A percentile compares a stretch with the other conserved stretches of the same genome.
These are phyloP conservation scores for Pontederia paniculata DNA, from an alignment of 176 grass and related monocot genomes.

Conservation along the genomic window DNA sequence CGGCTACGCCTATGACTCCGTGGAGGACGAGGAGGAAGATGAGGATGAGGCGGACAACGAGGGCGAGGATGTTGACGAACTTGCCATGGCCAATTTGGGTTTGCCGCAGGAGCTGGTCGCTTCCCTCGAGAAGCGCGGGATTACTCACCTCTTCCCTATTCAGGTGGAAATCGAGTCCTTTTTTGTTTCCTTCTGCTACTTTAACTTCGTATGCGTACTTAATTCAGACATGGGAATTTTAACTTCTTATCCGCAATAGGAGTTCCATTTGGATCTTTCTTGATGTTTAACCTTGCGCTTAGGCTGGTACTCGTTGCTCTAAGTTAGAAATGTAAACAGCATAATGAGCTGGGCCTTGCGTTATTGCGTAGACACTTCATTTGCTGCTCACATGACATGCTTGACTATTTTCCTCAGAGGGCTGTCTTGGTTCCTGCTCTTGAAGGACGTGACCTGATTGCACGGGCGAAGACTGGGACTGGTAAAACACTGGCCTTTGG, in stretches of 20 bases:
- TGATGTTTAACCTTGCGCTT: no score
- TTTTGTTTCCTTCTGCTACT: background rate
- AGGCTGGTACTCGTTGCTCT: no score
- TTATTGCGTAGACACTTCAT: background rate
- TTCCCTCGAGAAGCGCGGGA: conserved; percentile 74
- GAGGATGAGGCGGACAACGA: conserved; percentile 20
- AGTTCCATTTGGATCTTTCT: no score
- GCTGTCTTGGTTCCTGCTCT: conserved; percentile 80
- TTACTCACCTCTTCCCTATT: conserved; percentile 88
- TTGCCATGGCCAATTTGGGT: conserved; percentile 62
- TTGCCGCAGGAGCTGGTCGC: conserved; percentile 56
- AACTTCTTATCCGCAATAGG: no score
- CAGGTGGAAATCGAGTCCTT: conserved; percentile 32
- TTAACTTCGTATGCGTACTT: background rate
- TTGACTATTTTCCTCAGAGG: conserved; percentile 41
- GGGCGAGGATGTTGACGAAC: conserved; percentile 39
- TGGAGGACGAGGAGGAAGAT: conserved; percentile 25
- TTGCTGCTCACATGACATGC: background rate
- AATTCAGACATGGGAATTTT: no score
- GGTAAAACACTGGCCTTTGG: conserved; percentile 96
- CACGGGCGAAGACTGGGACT: conserved; percentile 91
- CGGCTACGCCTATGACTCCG: background rate
- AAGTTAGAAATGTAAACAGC: background rate
- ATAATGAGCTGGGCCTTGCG: background rate
- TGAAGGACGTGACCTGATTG: conserved; percentile 89